Evolutionary conservation across 352 stramenopile genomes (phyloP), one percentile per base, ranked within the genome.

Genomic region (Globisporangium okanoganense): DNA sequence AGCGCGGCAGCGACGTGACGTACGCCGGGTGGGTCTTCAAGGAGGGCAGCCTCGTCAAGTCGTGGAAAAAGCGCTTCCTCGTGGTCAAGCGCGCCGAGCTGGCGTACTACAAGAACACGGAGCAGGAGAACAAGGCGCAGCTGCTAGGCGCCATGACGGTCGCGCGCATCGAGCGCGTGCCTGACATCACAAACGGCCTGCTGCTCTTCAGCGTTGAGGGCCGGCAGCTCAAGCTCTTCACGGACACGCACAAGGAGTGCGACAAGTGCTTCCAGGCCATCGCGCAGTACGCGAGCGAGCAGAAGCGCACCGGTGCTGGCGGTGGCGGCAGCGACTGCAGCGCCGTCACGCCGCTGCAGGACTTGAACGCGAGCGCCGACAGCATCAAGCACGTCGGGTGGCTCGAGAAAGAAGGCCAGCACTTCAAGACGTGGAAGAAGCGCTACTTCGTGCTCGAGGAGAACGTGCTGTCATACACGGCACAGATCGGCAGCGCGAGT

Each of bases 61-160:
- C 75, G 36, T 94, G 85, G 85, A 92, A 91, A 70, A 92, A 94
- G 67, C 82, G 85, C 13, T 91, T 92, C 64, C 71, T 94, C 2
- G 82, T 94, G 22, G 84, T 85, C 64, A 89, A 94, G 60, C 71
- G 78, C 27, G 71, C 69, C 24, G 77, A 94, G 61, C 56, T 92
- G 57, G 82, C 82, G 31, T 92, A 94, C 71, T 94, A 94, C 67
- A 91, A 94, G 68, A 80, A 83, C 59, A 83, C 69, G 49, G 75
- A 82, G 49, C 59, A 82, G 59, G 72, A 86, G 59, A 83, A 82
- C 58, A 79, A 77, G 58, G 77, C 80, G 53, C 80, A 92, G 60
- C 69, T 92, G 52, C 67, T 90, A 51, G 85, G 85, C 20, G 75
- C 72, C 12, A 84, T 94, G 63, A 87, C 76, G 27, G 75, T 89